A percentile compares a stretch with the other conserved stretches of the same genome.
phyloP scores from a whole-genome alignment of 139 green algal species.

The Coelastrella sp. region DNA sequence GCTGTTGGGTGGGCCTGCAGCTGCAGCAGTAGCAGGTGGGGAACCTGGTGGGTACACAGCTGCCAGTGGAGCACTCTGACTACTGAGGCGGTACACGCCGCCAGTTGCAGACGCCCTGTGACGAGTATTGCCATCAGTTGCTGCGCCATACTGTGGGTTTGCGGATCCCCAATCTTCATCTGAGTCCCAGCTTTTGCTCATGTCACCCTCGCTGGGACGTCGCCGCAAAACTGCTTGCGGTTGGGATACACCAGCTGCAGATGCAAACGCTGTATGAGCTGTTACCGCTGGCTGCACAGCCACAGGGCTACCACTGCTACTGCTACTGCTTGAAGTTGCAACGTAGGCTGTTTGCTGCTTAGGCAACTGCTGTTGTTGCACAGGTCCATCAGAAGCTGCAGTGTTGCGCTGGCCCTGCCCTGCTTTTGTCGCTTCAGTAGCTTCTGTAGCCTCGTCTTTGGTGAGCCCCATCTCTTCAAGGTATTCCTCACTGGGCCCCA shows the following conservation, averaged over 20 bases:
- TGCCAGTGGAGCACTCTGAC: slow-evolving; percentile 5
- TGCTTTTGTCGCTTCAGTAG: neutral
- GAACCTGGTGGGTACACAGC: neutral
- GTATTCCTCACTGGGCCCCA: slow-evolving; percentile 31
- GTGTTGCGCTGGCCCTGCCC: too few species aligned
- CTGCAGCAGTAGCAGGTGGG: too few species aligned
- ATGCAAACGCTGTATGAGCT: too few species aligned
- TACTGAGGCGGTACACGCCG: neutral
- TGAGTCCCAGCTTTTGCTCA: neutral
- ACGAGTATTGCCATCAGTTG: too few species aligned
- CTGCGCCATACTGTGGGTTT: too few species aligned
- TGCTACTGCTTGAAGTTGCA: neutral
- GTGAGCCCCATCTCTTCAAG: slow-evolving; percentile 3
- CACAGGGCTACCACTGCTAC: too few species aligned
- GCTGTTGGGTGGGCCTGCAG: neutral
- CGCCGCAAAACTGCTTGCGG: neutral
- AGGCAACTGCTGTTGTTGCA: neutral
- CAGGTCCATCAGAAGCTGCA: too few species aligned
- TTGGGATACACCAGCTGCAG: too few species aligned
- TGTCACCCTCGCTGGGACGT: neutral
- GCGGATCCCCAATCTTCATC: too few species aligned
- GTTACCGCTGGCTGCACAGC: neutral
- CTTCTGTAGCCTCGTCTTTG: neutral
- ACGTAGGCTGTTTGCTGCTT: neutral
- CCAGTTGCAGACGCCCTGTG: too few species aligned